Base-by-base conservation (phyloP, 2,329 filamentous ascomycete species). In the Pseudodiploospora longispora region DNA sequence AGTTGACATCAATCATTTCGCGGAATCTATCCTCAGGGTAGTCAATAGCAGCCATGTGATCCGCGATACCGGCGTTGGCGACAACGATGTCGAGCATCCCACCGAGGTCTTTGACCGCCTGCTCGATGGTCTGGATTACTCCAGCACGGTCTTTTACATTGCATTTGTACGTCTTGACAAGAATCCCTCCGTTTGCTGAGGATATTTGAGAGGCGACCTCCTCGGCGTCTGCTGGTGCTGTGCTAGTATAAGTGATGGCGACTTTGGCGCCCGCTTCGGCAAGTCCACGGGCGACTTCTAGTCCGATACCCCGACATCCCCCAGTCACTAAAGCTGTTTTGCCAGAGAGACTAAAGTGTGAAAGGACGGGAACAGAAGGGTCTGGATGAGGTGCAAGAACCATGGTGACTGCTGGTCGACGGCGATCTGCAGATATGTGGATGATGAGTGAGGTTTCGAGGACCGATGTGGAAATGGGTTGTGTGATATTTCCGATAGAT, bases 251-350 rank as follows among this genome's bases (percentile, higher is more conserved):
- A 6, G 50, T 55, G 38, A 57, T 46, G 34, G 51, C 55, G 9
- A 55, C 55, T 5, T 42, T 42, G 6, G 53, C 54, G 30, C 52
- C 52, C n/a, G 54, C 54, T 38, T 56, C 52, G 6, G 50, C 44
- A 6, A 57, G 49, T 3, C 51, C 53, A 5, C 28, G 47, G 10
- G 48, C 50, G 4, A 55, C 50, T 35, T 53, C 41, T 1, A 84
- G 69, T 10, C 74, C 74, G 1, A 78, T 64, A 0, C 73, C 74
- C n/a, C 63, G 58, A 42, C 71, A 76, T 41, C 64, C 71, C 34
- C 71, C 72, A 0, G 71, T 75, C 29, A 75, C 63, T 19, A 75
- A 58, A n/a, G 74, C 68, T n/a, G 67, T 63, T 47, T 71, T 68
- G 28, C 60, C 63, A 2, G 55, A 41, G 9, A 69, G 59, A 3